Evolutionary conservation across 2,329 filamentous ascomycete species (phyloP), one percentile per base, ranked within the genome.

Genomic region (Diplodia scrobiculata): DNA sequence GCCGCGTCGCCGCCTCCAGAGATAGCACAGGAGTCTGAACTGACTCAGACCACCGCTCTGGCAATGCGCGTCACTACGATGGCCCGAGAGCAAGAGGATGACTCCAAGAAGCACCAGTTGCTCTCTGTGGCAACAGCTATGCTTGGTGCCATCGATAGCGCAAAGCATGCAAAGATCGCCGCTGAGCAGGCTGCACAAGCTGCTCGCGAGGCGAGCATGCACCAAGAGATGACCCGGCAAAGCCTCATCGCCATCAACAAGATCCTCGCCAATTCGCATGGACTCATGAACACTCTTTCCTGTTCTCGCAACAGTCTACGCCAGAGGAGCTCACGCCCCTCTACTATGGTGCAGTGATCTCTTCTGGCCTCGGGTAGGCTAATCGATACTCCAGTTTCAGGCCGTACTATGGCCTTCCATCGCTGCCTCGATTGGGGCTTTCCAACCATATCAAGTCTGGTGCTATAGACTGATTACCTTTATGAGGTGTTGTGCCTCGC

Each of bases 201-300:
- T 58, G 71, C 72, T 25, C 67, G 68, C 17, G 68, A 73, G 38
- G 72, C 74, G 3, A 70, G 71, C 47, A 41, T 72, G 19, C 63
- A 69, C 41, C 67, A 66, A 13, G 65, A 71, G 6, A 68, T 68
- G 27, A 51, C 45, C 3, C 63, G 45, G 7, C 51, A 65, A 29
- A 65, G 52, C 29, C 63, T 65, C n/a, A 47, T 50, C 41, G 45
- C 63, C 2, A 65, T 65, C 52, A 65, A 58, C 63, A 58, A 50
- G 52, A 48, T 58, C 2, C n/a, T 65, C 29, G 17, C 25, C 27
- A 62, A 50, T 27, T 62, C 58, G 14, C 58, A 27, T 36, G 58
- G 45, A 17, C 9, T 62, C 17, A 10, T 62, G 41, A 38, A 45
- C n/a, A 50, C 58, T 3, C 41, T 62, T 50, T 9, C 58, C 5